Percentiles rank a stretch among this genome's conserved stretches.
Evolutionary conservation across 805 yeast species (phyloP).

Genomic region (Candida peoriensis): DNA sequence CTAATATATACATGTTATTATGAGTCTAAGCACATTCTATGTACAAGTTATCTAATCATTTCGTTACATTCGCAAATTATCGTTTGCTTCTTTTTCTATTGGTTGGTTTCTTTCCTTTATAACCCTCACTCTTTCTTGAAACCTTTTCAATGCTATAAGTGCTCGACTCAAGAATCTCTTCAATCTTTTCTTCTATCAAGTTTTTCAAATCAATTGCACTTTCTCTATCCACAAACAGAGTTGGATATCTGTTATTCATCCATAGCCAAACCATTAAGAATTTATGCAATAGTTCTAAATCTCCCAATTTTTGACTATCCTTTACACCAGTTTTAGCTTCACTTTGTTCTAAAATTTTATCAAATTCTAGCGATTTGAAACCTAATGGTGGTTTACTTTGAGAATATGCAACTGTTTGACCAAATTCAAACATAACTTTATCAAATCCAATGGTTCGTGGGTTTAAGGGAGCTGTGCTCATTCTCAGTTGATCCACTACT

Average conservation of each 20-base stretch:
- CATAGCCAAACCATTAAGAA: constrained; percentile 68
- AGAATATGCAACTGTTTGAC: constrained; percentile 27
- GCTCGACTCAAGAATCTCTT: constrained; percentile 28
- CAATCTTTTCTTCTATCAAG: constrained; percentile 53
- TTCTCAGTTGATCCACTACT: constrained; percentile 50
- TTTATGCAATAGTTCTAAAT: constrained; percentile 61
- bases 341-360: neutral
- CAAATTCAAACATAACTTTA: constrained; percentile 49
- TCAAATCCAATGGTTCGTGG: constrained; percentile 37
- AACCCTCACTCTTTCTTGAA: constrained; percentile 2
- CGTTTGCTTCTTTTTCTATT: neutral
- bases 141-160: constrained; percentile 1
- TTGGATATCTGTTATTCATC: constrained; percentile 85
- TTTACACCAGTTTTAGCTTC: neutral
- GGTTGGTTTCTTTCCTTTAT: neutral
- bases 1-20: constrained; percentile 1
- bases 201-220: constrained; percentile 67
- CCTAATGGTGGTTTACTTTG: constrained; percentile 53
- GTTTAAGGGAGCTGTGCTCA: constrained; percentile 61
- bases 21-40: too few species aligned
- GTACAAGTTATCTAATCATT: too few species aligned
- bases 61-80: too few species aligned
- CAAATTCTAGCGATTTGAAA: constrained; percentile 25
- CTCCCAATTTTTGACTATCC: constrained; percentile 19
- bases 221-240: constrained; percentile 68